Evolutionary conservation across 108 stramenopile species (phyloP).

Genomic region (Mediolabrus comicus): DNA sequence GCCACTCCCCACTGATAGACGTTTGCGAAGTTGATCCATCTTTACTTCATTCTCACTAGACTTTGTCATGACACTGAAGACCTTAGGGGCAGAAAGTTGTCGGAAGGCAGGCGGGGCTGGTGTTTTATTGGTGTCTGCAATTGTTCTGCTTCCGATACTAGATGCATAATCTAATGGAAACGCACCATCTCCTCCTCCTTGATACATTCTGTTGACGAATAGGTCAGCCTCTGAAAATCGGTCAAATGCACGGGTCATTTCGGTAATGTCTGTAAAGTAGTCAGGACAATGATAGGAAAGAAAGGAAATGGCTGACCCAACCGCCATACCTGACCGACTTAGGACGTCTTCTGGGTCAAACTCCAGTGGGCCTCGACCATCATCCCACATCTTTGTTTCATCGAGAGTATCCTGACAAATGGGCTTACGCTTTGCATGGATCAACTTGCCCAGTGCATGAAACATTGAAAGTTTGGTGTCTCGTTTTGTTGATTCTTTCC

Average conservation of each 20-base stretch:
- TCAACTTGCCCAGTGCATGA: conserved; percentile 86
- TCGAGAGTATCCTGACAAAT: not conserved
- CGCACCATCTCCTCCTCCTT: conserved; percentile 13
- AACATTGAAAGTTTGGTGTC: conserved; percentile 78
- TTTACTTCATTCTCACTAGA: conserved; percentile 56
- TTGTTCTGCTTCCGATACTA: conserved; percentile 61
- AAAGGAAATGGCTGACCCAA: conserved; percentile 64
- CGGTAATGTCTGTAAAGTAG: conserved; percentile 80
- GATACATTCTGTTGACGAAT: conserved; percentile 50
- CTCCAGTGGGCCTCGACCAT: conserved; percentile 50
- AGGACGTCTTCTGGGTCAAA: conserved; percentile 84
- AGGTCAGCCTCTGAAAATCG: conserved; percentile 63
- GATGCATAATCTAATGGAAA: conserved; percentile 64
- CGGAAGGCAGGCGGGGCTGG: conserved; percentile 75
- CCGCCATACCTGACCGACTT: conserved; percentile 66
- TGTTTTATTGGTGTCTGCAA: conserved; percentile 62
- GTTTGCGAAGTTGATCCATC: conserved; percentile 51
- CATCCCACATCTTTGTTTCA: conserved; percentile 27
- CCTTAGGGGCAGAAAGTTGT: conserved; percentile 69
- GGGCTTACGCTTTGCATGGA: conserved; percentile 80
- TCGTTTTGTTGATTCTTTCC: conserved; percentile 16
- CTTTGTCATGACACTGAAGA: conserved; percentile 70
- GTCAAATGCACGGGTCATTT: conserved; percentile 58
- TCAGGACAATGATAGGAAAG: conserved; percentile 80
- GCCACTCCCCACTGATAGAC: conserved; percentile 26